Evolutionary conservation across 345 rosid species (phyloP), one percentile per base, ranked within the genome.

Genomic region (Raphanus sativus): DNA sequence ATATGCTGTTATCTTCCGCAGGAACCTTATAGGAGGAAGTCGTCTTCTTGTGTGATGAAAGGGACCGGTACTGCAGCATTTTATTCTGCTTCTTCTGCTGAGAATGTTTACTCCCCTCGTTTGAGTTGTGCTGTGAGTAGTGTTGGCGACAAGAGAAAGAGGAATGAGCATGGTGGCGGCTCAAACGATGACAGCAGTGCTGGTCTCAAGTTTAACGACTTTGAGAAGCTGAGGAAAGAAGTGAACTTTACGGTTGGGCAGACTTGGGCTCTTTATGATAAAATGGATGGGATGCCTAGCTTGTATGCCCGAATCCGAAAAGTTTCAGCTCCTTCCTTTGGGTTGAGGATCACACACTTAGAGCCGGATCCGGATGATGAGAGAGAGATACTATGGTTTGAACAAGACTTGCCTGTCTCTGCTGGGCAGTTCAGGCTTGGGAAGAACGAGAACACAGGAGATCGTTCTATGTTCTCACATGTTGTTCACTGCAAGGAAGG

Each of bases 241-340:
- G 81, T 32, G n/a, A 74, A 86, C 71, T 91, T 89, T 73, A 52
- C 71, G 6, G 83, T n/a, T 17, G 92, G 91, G 16, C 90, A 88
- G 86, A 81, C 77, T 8, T 89, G 93, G 97, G 91, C 93, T 63
- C n/a, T 72, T 38, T 87, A 86, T 77, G 92, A 89, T 74, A 3
- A 63, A 40, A 87, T 1, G 0, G 59, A 86, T 79, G 90, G 80
- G 36, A 83, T 89, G 95, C 97, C 97, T 77, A 85, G 97, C 70
- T 81, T 76, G 80, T 91, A 91, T 80, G 98, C 88, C 79, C 86
- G 50, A 40, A 84, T 66, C 66, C 80, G 67, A 61, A 88, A 84
- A 72, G 84, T 86, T 28, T 52, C 71, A 69, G 56, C 78, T 66
- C 48, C 84, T 54, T 77, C 68, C 28, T 88, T 87, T 70, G 86